phyloP scores from a whole-genome alignment of 495 filamentous ascomycete species.

The Penicilliopsis zonata region DNA sequence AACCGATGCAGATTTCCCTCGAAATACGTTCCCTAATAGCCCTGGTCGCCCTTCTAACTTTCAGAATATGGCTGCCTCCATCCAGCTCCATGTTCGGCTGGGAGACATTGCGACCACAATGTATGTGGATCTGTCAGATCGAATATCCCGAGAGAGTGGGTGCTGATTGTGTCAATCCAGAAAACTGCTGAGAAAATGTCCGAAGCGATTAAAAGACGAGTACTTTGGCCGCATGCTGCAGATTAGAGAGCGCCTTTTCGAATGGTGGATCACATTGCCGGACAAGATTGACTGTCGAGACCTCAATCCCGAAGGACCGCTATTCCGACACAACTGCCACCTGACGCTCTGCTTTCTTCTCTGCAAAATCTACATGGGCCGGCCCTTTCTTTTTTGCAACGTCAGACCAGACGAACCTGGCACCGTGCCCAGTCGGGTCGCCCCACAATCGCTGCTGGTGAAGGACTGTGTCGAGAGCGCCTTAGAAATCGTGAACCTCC shows the following conservation, averaged over 20 bases:
- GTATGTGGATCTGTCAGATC: constrained; percentile 10
- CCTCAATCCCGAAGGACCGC: neutral
- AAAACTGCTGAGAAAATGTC: constrained; percentile 22
- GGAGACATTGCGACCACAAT: constrained; percentile 34
- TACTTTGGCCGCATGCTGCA: neutral
- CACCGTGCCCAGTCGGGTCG: neutral
- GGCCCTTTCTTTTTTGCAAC: neutral
- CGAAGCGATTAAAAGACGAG: neutral
- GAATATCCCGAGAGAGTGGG: neutral
- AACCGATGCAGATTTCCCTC: neutral
- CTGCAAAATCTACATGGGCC: neutral
- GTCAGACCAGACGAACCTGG: neutral
- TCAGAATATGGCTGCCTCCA: neutral
- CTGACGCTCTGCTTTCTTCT: neutral
- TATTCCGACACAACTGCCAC: constrained; percentile 2
- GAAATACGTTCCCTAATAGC: neutral
- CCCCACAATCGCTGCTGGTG: neutral
- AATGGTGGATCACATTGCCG: neutral
- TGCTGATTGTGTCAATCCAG: constrained; percentile 10
- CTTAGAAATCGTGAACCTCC: neutral
- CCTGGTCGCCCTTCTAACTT: neutral
- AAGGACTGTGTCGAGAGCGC: neutral
- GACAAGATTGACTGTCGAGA: neutral
- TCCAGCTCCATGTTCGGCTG: constrained; percentile 22
- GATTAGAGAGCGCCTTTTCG: neutral